A percentile compares a stretch with the other conserved stretches of the same genome.
phyloP scores from a whole-genome alignment of 768 basidiomycete genomes.

The Amanita polypyramis region DNA sequence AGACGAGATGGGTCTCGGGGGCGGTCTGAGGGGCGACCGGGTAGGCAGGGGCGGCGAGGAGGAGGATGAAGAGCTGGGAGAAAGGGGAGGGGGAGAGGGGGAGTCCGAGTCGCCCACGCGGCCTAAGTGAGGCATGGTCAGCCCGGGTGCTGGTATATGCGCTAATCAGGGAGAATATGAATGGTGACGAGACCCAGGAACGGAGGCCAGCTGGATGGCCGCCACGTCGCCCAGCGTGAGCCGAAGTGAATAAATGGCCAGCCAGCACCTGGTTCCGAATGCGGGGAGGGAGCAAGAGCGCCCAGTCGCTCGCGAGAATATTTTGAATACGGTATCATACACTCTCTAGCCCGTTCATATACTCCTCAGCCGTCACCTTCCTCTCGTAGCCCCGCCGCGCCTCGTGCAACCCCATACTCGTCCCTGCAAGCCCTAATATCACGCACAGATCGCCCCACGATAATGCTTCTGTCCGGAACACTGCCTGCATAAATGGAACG shows the following conservation, averaged over 20 bases:
- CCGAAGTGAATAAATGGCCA: background rate
- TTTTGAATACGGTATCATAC: background rate
- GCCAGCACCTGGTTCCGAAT: background rate
- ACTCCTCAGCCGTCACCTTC: slow-evolving; percentile 2
- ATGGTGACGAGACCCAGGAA: background rate
- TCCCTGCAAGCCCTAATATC: slow-evolving; percentile 55
- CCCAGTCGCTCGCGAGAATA: background rate
- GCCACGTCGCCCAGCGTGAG: background rate
- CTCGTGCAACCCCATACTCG: slow-evolving; percentile 69
- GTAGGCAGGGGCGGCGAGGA: slow-evolving; percentile 12
- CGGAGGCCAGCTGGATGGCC: too few species aligned
- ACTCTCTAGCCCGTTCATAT: slow-evolving; percentile 2
- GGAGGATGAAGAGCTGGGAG: slow-evolving; percentile 6
- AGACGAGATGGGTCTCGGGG: slow-evolving; percentile 9
- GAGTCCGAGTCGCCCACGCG: slow-evolving; percentile 3
- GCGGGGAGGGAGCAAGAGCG: background rate
- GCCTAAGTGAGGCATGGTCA: slow-evolving; percentile 4
- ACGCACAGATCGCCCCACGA: slow-evolving; percentile 54
- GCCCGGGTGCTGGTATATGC: background rate
- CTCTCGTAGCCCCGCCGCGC: slow-evolving; percentile 71
- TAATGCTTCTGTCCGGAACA: slow-evolving; percentile 91
- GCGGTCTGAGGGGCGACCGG: slow-evolving; percentile 18
- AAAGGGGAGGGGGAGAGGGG: slow-evolving; percentile 4
- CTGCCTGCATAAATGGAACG: slow-evolving; percentile 78
- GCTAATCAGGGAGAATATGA: background rate